Conservation (phyloP, 2,329 filamentous ascomycete species). For the Aspergillus sp. region DNA sequence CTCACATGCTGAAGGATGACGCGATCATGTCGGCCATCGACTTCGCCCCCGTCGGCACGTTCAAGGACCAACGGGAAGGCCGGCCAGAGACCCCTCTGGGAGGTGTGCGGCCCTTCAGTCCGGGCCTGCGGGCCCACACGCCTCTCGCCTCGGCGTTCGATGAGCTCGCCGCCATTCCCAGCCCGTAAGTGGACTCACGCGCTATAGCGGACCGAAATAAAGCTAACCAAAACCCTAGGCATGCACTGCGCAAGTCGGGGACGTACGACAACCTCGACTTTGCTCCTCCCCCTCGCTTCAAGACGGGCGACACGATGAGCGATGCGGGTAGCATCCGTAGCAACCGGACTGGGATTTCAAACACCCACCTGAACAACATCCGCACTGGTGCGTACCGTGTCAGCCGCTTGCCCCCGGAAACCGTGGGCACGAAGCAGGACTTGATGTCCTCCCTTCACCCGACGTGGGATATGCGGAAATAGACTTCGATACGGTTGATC, state of each 20-base stretch:
- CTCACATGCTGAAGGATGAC: slow-evolving; percentile 80
- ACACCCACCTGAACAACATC: slow-evolving; percentile 67
- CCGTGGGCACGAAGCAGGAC: slow-evolving; percentile 73
- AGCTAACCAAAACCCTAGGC: slow-evolving; percentile 31
- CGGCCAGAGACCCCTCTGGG: slow-evolving; percentile 61
- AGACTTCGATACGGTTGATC: slow-evolving; percentile 15
- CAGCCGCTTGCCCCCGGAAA: slow-evolving; percentile 76
- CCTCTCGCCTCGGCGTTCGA: slow-evolving; percentile 83
- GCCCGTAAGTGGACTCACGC: slow-evolving; percentile 70
- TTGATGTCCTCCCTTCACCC: slow-evolving; percentile 60
- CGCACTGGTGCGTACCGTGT: slow-evolving; percentile 82
- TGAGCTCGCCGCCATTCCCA: slow-evolving; percentile 79
- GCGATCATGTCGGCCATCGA: slow-evolving; percentile 71
- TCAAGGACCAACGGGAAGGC: slow-evolving; percentile 68
- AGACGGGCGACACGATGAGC: slow-evolving; percentile 40
- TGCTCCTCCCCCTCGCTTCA: slow-evolving; percentile 49
- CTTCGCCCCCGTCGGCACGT: slow-evolving; percentile 75
- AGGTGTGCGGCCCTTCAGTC: slow-evolving; percentile 66
- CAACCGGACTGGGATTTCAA: slow-evolving; percentile 75
- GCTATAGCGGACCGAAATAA: background rate
- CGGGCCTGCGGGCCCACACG: slow-evolving; percentile 70
- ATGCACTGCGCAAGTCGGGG: slow-evolving; percentile 49
- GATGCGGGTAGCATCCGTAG: slow-evolving; percentile 57
- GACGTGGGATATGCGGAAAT: slow-evolving; percentile 50
- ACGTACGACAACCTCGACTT: slow-evolving; percentile 51